phyloP scores from a whole-genome alignment of 73 alveolate species.

The Paramecium caudatum region DNA sequence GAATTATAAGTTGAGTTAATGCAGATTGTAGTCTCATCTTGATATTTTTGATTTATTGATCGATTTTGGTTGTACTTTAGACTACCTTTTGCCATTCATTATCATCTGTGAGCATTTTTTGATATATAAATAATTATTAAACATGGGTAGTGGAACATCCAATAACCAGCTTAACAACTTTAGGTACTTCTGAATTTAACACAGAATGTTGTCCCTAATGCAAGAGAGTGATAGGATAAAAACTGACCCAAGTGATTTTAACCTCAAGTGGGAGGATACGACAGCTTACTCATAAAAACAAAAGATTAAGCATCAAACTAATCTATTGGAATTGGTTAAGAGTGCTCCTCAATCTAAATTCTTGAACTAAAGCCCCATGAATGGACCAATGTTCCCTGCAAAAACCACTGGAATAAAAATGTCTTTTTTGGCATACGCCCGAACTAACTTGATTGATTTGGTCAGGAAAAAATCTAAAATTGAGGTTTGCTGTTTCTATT shows the following conservation, averaged over 20 bases:
- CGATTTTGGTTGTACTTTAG: constrained; percentile 13
- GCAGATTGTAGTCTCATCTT: constrained; percentile 59
- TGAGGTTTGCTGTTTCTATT: neutral
- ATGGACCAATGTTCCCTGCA: neutral
- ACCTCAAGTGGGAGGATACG: constrained; percentile 37
- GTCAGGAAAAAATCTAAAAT: neutral
- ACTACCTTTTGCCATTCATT: constrained; percentile 47
- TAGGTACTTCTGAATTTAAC: neutral
- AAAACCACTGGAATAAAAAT: constrained; percentile 19
- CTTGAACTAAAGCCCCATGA: neutral
- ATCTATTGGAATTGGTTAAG: constrained; percentile 26
- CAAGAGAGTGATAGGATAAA: constrained; percentile 41
- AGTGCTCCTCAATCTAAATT: neutral
- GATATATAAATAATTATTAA: neutral
- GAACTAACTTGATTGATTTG: constrained; percentile 14
- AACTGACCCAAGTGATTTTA: constrained; percentile 63
- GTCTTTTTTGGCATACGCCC: constrained; percentile 3
- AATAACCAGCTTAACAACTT: constrained; percentile 16
- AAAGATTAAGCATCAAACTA: constrained; percentile 24
- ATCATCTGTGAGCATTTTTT: constrained; percentile 25
- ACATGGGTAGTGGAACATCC: constrained; percentile 62
- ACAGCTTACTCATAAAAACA: neutral
- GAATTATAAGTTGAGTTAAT: neutral
- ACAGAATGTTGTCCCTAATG: constrained; percentile 44
- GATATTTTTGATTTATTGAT: constrained; percentile 7